These are phyloP conservation scores for Xylaria sp. DNA, from an alignment of 2,329 filamentous ascomycete genomes.

Conservation along the genomic window DNA sequence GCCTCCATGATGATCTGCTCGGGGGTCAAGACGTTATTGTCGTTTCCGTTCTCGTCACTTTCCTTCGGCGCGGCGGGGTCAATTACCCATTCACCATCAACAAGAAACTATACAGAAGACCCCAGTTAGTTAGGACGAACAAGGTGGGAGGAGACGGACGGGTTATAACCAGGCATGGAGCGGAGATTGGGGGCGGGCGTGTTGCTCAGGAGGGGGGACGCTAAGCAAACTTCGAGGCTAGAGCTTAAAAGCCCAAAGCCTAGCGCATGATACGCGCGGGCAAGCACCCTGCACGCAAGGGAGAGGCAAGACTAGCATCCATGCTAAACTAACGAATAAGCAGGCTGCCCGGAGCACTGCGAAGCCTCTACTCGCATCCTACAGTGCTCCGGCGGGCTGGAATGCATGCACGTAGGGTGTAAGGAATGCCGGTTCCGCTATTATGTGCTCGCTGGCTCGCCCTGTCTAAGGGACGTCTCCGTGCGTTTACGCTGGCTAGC, in stretches of 20 bases:
- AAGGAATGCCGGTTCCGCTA: slow-evolving; percentile 27
- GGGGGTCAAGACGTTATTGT: slow-evolving; percentile 90
- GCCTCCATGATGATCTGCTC: slow-evolving; percentile 70
- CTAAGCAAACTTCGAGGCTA: slow-evolving; percentile 20
- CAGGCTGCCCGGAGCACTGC: slow-evolving; percentile 1
- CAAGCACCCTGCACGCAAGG: slow-evolving; percentile 17
- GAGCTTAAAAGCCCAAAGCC: slow-evolving; percentile 22
- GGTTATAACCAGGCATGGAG: slow-evolving; percentile 25
- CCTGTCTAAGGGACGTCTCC: slow-evolving; percentile 1
- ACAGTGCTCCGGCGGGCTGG: slow-evolving; percentile 2
- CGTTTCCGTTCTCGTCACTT: slow-evolving; percentile 82
- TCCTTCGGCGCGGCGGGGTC: slow-evolving; percentile 85
- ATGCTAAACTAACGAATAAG: slow-evolving; percentile 23
- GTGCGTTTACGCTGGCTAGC: slow-evolving; percentile 3
- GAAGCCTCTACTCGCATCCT: slow-evolving; percentile 5
- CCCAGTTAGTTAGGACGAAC: slow-evolving; percentile 43
- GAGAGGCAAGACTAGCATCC: slow-evolving; percentile 5
- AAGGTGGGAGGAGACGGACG: slow-evolving; percentile 37
- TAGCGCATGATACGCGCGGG: slow-evolving; percentile 8
- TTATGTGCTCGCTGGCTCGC: slow-evolving; percentile 11
- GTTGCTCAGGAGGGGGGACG: slow-evolving; percentile 1
- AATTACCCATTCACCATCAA: slow-evolving; percentile 89
- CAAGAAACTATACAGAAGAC: slow-evolving; percentile 78
- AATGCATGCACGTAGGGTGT: slow-evolving; percentile 22
- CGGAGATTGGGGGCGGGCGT: slow-evolving; percentile 20